phyloP scores from a whole-genome alignment of 2,329 filamentous ascomycete genomes.

The Aspergillus versicolor region DNA sequence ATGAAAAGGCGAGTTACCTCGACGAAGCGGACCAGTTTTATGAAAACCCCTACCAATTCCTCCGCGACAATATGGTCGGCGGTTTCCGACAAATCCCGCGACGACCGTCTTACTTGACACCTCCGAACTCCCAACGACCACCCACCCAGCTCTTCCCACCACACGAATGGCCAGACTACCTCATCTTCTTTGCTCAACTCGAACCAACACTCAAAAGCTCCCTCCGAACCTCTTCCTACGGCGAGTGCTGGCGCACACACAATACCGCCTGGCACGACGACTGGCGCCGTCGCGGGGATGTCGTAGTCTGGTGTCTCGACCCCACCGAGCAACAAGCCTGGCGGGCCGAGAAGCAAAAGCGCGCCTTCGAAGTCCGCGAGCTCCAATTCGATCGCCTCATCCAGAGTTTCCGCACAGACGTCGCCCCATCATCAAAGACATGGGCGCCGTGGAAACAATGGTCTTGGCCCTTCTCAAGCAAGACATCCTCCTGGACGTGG shows the following conservation, averaged over 20 bases:
- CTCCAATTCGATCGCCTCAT: slow-evolving; percentile 38
- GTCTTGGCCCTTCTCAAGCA: slow-evolving; percentile 1
- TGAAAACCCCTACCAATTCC: slow-evolving; percentile 59
- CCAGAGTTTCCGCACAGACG: slow-evolving; percentile 30
- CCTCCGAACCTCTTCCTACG: slow-evolving; percentile 50
- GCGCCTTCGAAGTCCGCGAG: slow-evolving; percentile 24
- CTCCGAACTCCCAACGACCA: background rate
- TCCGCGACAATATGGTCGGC: slow-evolving; percentile 54
- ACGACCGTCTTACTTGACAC: slow-evolving; percentile 31
- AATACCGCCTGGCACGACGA: slow-evolving; percentile 66
- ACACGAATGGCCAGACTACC: slow-evolving; percentile 50
- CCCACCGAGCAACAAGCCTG: slow-evolving; percentile 35
- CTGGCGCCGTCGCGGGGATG: slow-evolving; percentile 59
- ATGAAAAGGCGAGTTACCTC: slow-evolving; percentile 66
- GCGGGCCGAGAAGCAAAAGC: slow-evolving; percentile 30
- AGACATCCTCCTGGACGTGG: slow-evolving; percentile 21
- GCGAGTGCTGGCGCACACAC: slow-evolving; percentile 59
- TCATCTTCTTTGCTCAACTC: slow-evolving; percentile 58
- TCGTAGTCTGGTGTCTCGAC: slow-evolving; percentile 59
- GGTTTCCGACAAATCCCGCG: slow-evolving; percentile 35
- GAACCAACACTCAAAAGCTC: slow-evolving; percentile 49
- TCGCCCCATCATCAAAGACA: slow-evolving; percentile 14
- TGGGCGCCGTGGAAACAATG: slow-evolving; percentile 10
- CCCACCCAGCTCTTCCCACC: slow-evolving; percentile 10
- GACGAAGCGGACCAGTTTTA: slow-evolving; percentile 96